Evolutionary conservation across 371 early-diverging fungal species (phyloP), one percentile per base, ranked within the genome.

Genomic region (Mucor irregularis): DNA sequence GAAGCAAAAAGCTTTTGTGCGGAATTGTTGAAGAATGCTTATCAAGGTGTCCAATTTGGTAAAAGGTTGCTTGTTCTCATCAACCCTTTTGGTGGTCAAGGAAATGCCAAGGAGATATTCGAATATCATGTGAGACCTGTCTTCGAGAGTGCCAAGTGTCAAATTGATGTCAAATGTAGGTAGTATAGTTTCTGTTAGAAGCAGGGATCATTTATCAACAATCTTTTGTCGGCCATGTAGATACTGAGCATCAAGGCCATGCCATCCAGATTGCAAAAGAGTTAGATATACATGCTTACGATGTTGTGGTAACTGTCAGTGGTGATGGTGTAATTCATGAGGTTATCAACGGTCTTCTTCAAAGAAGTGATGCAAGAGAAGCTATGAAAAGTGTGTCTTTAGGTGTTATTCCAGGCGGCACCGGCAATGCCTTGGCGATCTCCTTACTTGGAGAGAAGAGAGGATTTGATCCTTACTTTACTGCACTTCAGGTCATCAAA

Each of bases 261-360:
- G 91, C 88, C 9, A 71, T 81, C 39, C 80, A 89, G 42, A 81
- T 90, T 52, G 85, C 84, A 6, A 74, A 66, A 33, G 71, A 72
- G 5, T 55, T 90, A 2, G 80, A 86, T 55, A 65, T 83, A 22
- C 51, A 66, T 0, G 58, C 68, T 13, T 91, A 74, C 55, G 83
- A 82, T 43, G 85, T 83, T 13, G 72, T 88, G 26, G 75, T 87
- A 5, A 74, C 87, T 25, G 76, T 90, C 31, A 85, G 88, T 61
- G 93, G 93, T 22, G 93, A 93, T 66, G 93, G 93, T 10, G 78
- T 90, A 3, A 72, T 89, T 28, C 90, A 93, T 56, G 93, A 93
- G 64, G 70, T 89, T 4, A 69, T 91, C 50, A 90, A 93, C 56
- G 91, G 91, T 1, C 71, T 90, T 26, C 66, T 89, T 65, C 64